A percentile compares a stretch with the other conserved stretches of the same genome.
Conservation (phyloP, 2,329 filamentous ascomycete species). For the Incumbomyces lentus region DNA sequence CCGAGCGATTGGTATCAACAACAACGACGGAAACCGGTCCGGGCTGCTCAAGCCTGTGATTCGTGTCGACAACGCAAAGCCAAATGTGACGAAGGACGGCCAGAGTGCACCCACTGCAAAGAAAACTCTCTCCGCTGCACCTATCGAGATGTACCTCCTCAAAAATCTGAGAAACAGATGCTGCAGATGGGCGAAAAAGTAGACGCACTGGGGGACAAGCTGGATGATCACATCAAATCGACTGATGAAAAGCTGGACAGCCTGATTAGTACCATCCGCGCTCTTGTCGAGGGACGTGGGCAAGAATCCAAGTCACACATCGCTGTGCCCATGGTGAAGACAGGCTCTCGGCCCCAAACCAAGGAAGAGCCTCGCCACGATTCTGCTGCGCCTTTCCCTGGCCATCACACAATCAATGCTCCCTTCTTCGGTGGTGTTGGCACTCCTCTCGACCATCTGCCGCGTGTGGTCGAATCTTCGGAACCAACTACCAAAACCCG, state of each 20-base stretch:
- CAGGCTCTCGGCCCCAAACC: background rate
- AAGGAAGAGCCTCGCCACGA: conserved; percentile 1
- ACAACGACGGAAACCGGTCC: conserved; percentile 16
- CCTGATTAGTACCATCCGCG: background rate
- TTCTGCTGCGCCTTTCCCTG: background rate
- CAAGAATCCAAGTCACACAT: background rate
- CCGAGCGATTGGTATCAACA: background rate
- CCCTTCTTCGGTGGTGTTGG: background rate
- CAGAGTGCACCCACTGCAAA: conserved; percentile 72
- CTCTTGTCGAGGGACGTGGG: background rate
- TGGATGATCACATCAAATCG: conserved; percentile 12
- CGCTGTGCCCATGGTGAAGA: background rate
- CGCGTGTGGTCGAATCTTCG: background rate
- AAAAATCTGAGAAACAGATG: conserved; percentile 55
- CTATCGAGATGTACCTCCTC: conserved; percentile 82
- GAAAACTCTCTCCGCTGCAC: conserved; percentile 76
- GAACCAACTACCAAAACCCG: conserved; percentile 63
- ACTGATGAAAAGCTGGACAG: conserved; percentile 3
- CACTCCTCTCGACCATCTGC: background rate
- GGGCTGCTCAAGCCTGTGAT: conserved; percentile 63
- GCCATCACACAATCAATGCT: background rate
- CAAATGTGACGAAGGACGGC: conserved; percentile 80
- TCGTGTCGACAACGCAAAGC: conserved; percentile 79
- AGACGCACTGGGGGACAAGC: conserved; percentile 13
- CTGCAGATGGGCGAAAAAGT: conserved; percentile 17